These are phyloP conservation scores for Biancaea sappan DNA, from an alignment of 306 rosid species.

Conservation along the genomic window DNA sequence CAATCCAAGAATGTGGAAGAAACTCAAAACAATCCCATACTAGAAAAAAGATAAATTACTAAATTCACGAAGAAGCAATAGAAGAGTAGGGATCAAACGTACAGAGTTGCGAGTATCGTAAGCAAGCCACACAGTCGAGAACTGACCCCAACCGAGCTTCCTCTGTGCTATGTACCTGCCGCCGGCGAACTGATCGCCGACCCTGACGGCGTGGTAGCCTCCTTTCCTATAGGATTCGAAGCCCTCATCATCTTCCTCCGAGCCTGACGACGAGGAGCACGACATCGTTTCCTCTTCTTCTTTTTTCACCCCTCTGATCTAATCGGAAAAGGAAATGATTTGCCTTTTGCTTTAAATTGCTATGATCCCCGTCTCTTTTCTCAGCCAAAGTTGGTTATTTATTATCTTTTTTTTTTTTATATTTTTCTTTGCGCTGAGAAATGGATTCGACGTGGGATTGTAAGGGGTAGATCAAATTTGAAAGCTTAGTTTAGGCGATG, in stretches of 20 bases:
- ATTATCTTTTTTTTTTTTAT: background rate
- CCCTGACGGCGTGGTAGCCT: constrained; percentile 91
- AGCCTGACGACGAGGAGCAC: constrained; percentile 88
- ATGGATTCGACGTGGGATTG: constrained; percentile 20
- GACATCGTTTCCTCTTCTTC: constrained; percentile 56
- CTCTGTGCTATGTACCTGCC: constrained; percentile 92
- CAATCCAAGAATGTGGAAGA: background rate
- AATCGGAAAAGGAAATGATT: background rate
- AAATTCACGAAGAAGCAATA: background rate
- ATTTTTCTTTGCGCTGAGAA: background rate
- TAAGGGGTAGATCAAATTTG: constrained; percentile 6
- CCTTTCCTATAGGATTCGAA: constrained; percentile 92
- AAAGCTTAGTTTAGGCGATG: constrained; percentile 6
- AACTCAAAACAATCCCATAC: constrained; percentile 9
- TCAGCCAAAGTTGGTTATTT: background rate
- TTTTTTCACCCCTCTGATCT: constrained; percentile 33
- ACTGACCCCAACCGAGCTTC: constrained; percentile 97
- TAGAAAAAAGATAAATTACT: background rate
- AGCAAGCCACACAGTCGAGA: constrained; percentile 99
- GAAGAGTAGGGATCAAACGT: constrained; percentile 31
- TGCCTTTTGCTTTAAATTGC: background rate
- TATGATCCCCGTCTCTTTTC: background rate
- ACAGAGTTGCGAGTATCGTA: constrained; percentile 76
- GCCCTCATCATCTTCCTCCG: constrained; percentile 96
- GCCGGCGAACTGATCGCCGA: constrained; percentile 86